Conservation (phyloP, 2,329 filamentous ascomycete species). For the Colletotrichum camelliae region DNA sequence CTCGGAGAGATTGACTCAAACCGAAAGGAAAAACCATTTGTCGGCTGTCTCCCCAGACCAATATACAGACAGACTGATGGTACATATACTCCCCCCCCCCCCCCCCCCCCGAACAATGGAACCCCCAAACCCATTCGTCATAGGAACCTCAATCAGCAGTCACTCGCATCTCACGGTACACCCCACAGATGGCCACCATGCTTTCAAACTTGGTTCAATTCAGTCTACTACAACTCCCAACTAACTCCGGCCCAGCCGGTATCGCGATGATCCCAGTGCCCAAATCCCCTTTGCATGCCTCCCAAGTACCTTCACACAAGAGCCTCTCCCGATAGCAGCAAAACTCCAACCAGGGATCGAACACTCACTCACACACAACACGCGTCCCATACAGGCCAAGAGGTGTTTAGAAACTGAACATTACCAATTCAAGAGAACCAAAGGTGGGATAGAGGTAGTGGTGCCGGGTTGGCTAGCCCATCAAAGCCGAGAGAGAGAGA, state of each 20-base stretch:
- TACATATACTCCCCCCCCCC: too few species aligned
- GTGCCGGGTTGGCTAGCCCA: background rate
- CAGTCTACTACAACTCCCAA: background rate
- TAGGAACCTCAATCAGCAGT: too few species aligned
- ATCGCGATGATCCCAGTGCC: background rate
- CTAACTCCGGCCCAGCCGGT: background rate
- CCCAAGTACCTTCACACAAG: background rate
- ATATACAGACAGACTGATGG: too few species aligned
- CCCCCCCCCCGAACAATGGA: too few species aligned
- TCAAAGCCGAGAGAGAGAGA: background rate
- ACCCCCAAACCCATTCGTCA: too few species aligned
- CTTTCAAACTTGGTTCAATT: background rate
- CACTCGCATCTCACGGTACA: too few species aligned
- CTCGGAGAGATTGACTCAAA: too few species aligned
- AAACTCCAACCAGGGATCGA: background rate
- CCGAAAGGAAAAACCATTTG: too few species aligned
- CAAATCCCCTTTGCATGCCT: background rate
- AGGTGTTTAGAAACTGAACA: background rate
- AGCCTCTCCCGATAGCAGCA: background rate
- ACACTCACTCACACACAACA: background rate
- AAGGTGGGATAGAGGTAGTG: background rate
- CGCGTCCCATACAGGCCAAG: background rate
- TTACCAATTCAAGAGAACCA: background rate
- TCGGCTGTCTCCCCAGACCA: too few species aligned
- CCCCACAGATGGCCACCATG: too few species aligned